phyloP scores from a whole-genome alignment of 2,329 filamentous ascomycete species.

The Berkeleyomyces rouxiae region DNA sequence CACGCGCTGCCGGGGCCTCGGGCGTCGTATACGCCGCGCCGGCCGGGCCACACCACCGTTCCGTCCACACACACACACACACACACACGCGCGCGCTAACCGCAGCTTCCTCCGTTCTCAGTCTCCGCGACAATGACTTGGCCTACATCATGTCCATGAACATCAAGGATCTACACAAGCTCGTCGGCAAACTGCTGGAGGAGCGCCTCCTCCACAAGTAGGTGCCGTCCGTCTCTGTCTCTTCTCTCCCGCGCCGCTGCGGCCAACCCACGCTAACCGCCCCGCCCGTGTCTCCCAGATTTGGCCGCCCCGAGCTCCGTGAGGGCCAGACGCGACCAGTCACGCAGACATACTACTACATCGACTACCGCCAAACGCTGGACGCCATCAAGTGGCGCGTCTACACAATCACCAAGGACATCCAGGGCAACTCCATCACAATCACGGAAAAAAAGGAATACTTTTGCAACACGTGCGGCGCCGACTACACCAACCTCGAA shows the following conservation, averaged over 20 bases:
- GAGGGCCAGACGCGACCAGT: slow-evolving; percentile 69
- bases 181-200: slow-evolving; percentile 70
- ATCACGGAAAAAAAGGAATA: slow-evolving; percentile 84
- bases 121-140: slow-evolving; percentile 77
- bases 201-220: slow-evolving; percentile 45
- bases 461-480: slow-evolving; percentile 62
- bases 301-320: slow-evolving; percentile 47
- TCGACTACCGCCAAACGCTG: slow-evolving; percentile 85
- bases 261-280: background rate
- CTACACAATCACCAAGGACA: slow-evolving; percentile 71
- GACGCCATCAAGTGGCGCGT: slow-evolving; percentile 94
- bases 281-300: slow-evolving; percentile 35
- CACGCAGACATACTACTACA: slow-evolving; percentile 88
- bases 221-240: background rate
- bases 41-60: too few relatives aligned
- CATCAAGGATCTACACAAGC: slow-evolving; percentile 77
- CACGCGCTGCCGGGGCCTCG: too few relatives aligned
- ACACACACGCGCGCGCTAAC: background rate
- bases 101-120: slow-evolving; percentile 47
- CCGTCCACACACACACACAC: too few relatives aligned
- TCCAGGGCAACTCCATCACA: slow-evolving; percentile 68
- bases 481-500: slow-evolving; percentile 80
- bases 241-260: background rate
- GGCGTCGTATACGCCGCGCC: too few relatives aligned
- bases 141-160: slow-evolving; percentile 78